A percentile compares a stretch with the other conserved stretches of the same genome.
Conservation (phyloP, 768 basidiomycete species). For the Scleroderma citrinum region DNA sequence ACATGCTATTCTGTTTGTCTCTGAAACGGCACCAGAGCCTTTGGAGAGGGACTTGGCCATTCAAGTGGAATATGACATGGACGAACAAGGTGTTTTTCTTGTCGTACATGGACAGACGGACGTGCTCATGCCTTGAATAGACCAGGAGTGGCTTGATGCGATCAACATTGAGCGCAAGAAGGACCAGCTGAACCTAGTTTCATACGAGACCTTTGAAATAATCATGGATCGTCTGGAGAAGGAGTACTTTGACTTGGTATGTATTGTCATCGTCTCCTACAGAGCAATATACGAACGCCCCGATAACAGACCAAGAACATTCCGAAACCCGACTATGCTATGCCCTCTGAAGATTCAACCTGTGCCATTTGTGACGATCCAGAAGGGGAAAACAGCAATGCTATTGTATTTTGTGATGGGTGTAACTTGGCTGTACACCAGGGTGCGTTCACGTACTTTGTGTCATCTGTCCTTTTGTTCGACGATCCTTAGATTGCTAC, state of each 20-base stretch:
- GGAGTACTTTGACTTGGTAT: slow-evolving; percentile 95
- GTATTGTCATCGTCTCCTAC: slow-evolving; percentile 17
- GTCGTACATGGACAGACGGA: neutral
- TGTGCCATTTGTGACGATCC: slow-evolving; percentile 98
- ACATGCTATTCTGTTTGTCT: neutral
- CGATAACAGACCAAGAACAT: slow-evolving; percentile 80
- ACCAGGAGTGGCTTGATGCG: slow-evolving; percentile 90
- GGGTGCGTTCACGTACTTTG: slow-evolving; percentile 44
- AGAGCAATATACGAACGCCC: neutral
- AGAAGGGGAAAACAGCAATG: slow-evolving; percentile 97
- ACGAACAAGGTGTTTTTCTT: slow-evolving; percentile 76
- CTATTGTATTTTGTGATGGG: slow-evolving; percentile 98
- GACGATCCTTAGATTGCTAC: slow-evolving; percentile 74
- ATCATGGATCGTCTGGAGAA: slow-evolving; percentile 98
- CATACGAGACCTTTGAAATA: slow-evolving; percentile 89
- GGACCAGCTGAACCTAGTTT: slow-evolving; percentile 60
- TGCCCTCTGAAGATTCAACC: slow-evolving; percentile 93
- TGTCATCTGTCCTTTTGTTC: slow-evolving; percentile 6
- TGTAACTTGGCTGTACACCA: slow-evolving; percentile 99
- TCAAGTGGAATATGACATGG: slow-evolving; percentile 99
- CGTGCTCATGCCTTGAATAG: slow-evolving; percentile 33
- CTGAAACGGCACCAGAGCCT: slow-evolving; percentile 55
- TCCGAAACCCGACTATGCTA: slow-evolving; percentile 78
- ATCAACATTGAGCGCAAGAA: slow-evolving; percentile 80
- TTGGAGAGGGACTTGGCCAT: slow-evolving; percentile 86